Conservation (phyloP, 2,329 filamentous ascomycete species). For the Arthroderma sp. region DNA sequence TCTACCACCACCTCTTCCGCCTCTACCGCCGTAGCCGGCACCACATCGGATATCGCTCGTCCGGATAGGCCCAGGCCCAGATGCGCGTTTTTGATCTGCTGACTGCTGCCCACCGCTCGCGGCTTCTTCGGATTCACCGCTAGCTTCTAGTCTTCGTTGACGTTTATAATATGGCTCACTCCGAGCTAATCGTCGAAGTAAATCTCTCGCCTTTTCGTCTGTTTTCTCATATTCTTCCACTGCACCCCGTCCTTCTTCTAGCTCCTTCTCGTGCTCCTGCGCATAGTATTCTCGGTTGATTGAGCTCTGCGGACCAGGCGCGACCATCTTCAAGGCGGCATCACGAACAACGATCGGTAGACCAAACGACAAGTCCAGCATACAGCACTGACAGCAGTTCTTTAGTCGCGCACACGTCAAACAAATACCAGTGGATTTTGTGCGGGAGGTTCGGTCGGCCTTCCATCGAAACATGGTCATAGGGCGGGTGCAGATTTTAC, state of each 20-base stretch:
- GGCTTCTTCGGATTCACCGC: slow-evolving; percentile 29
- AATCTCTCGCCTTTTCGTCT: slow-evolving; percentile 86
- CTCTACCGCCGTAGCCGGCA: slow-evolving; percentile 34
- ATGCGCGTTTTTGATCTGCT: slow-evolving; percentile 31
- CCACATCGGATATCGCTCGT: slow-evolving; percentile 46
- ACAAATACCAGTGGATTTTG: slow-evolving; percentile 90
- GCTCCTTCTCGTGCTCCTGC: slow-evolving; percentile 89
- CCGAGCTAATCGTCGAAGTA: slow-evolving; percentile 69
- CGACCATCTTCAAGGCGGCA: slow-evolving; percentile 94
- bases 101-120: slow-evolving; percentile 20
- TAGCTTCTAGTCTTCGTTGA: slow-evolving; percentile 56
- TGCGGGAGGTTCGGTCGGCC: slow-evolving; percentile 75
- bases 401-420: slow-evolving; percentile 93
- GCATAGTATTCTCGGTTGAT: slow-evolving; percentile 97
- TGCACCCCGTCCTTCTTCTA: slow-evolving; percentile 77
- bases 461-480: slow-evolving; percentile 97
- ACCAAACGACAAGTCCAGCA: slow-evolving; percentile 93
- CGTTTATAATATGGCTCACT: slow-evolving; percentile 95
- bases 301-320: slow-evolving; percentile 77
- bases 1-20: slow-evolving; percentile 34
- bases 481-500: slow-evolving; percentile 79
- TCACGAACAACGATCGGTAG: slow-evolving; percentile 89
- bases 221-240: slow-evolving; percentile 92
- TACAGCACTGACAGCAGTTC: slow-evolving; percentile 98
- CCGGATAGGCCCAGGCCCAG: slow-evolving; percentile 64